Evolutionary conservation across 1,139 yeast genomes (phyloP).

Genomic region (Pichia kudriavzevii): DNA sequence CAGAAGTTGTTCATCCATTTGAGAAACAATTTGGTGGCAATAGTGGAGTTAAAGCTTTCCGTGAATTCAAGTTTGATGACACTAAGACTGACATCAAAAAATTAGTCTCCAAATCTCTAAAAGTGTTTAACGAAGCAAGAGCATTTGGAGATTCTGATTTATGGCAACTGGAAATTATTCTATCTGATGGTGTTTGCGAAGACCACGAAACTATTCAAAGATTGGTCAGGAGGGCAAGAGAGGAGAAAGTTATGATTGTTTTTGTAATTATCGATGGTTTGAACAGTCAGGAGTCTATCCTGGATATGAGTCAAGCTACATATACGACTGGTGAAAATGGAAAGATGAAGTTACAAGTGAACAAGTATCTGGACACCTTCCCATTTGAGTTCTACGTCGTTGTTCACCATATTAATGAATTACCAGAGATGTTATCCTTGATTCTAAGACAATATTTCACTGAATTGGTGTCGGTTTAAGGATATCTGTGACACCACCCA

Average conservation of each 20-base stretch:
- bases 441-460: slow-evolving; percentile 89
- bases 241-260: slow-evolving; percentile 88
- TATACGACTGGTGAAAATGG: slow-evolving; percentile 70
- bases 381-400: slow-evolving; percentile 97
- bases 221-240: slow-evolving; percentile 85
- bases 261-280: slow-evolving; percentile 92
- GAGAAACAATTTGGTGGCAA: slow-evolving; percentile 78
- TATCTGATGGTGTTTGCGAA: slow-evolving; percentile 96
- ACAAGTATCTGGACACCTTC: slow-evolving; percentile 82
- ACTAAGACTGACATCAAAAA: slow-evolving; percentile 75
- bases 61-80: slow-evolving; percentile 88
- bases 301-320: slow-evolving; percentile 91
- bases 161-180: slow-evolving; percentile 90
- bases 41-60: slow-evolving; percentile 77
- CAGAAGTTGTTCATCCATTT: slow-evolving; percentile 83
- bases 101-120: slow-evolving; percentile 64
- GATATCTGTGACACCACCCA: background rate
- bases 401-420: slow-evolving; percentile 78
- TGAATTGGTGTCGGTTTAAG: slow-evolving; percentile 40
- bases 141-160: slow-evolving; percentile 48
- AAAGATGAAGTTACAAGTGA: slow-evolving; percentile 64
- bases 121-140: slow-evolving; percentile 66
- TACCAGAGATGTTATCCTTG: slow-evolving; percentile 85
- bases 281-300: slow-evolving; percentile 72
- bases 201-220: slow-evolving; percentile 78